Percentiles rank a stretch among this genome's conserved stretches.
phyloP scores from a whole-genome alignment of 129 eudicot genomes.

The Chrysanthemum seticuspe region DNA sequence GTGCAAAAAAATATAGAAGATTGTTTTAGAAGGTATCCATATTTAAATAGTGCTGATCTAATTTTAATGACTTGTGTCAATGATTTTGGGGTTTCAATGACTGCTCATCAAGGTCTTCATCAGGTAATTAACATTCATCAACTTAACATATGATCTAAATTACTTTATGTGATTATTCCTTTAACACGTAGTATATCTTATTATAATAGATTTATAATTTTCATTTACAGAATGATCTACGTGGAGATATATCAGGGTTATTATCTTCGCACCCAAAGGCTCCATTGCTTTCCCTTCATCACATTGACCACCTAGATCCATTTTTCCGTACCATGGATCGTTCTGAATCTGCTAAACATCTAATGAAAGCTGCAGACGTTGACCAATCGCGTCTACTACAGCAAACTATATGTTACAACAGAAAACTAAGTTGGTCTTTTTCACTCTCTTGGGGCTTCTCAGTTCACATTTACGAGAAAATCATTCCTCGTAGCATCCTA shows the following conservation, averaged over 20 bases:
- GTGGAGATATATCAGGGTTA: constrained; percentile 2
- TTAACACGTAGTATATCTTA: no score
- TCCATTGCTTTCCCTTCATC: constrained; percentile 12
- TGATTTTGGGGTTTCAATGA: constrained; percentile 6
- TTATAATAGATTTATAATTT: no score
- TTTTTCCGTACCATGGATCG: not conserved
- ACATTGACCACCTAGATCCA: not conserved
- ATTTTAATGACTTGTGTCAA: constrained; percentile 11
- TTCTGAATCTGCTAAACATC: not conserved
- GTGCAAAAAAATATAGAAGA: constrained; percentile 6
- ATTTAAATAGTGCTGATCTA: not conserved
- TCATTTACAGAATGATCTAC: not conserved
- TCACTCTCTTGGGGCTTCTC: constrained; percentile 10
- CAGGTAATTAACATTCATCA: not conserved
- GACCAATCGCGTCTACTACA: not conserved
- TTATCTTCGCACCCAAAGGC: constrained; percentile 1
- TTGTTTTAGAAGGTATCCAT: not conserved
- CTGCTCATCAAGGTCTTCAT: not conserved
- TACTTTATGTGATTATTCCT: not conserved
- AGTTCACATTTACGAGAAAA: not conserved
- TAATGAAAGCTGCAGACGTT: not conserved
- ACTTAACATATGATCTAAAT: no score
- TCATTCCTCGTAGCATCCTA: constrained; percentile 3
- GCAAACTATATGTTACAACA: constrained; percentile 4
- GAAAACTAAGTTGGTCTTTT: not conserved